Percentiles rank a stretch among this genome's conserved stretches.
Evolutionary conservation across 306 rosid genomes (phyloP).

Genomic region (Quercus dentata): DNA sequence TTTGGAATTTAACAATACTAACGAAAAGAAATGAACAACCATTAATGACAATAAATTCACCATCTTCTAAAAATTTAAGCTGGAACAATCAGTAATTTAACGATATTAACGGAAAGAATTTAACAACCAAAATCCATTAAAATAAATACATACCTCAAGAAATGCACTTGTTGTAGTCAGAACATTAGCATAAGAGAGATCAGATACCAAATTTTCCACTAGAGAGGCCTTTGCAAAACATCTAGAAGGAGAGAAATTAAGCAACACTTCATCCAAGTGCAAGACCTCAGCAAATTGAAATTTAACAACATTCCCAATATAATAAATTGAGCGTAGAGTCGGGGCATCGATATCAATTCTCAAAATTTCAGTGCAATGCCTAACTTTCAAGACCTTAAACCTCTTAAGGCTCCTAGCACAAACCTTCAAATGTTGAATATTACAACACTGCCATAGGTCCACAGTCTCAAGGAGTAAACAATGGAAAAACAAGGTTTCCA

Average conservation of each 20-base stretch:
- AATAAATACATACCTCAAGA: constrained; percentile 34
- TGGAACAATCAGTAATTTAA: no score
- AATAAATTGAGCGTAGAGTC: constrained; percentile 9
- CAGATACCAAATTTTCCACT: neutral
- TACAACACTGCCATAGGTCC: constrained; percentile 12
- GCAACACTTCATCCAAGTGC: constrained; percentile 11
- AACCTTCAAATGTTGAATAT: neutral
- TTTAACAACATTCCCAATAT: neutral
- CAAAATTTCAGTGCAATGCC: neutral
- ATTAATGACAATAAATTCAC: no score
- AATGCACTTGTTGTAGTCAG: constrained; percentile 26
- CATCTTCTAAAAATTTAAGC: no score
- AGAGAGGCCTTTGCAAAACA: neutral
- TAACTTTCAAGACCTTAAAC: constrained; percentile 23
- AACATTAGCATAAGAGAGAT: neutral
- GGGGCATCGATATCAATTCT: constrained; percentile 19
- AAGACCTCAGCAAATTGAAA: neutral
- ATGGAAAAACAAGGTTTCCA: neutral
- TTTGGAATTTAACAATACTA: no score
- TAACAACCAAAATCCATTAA: neutral
- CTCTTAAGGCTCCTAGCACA: neutral
- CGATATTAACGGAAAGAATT: no score
- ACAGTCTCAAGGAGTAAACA: constrained; percentile 17
- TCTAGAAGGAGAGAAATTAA: neutral
- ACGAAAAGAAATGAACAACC: no score